Percentiles rank a stretch among this genome's conserved stretches.
phyloP scores from a whole-genome alignment of 2,329 filamentous ascomycete species.

The Xylaria sp. region DNA sequence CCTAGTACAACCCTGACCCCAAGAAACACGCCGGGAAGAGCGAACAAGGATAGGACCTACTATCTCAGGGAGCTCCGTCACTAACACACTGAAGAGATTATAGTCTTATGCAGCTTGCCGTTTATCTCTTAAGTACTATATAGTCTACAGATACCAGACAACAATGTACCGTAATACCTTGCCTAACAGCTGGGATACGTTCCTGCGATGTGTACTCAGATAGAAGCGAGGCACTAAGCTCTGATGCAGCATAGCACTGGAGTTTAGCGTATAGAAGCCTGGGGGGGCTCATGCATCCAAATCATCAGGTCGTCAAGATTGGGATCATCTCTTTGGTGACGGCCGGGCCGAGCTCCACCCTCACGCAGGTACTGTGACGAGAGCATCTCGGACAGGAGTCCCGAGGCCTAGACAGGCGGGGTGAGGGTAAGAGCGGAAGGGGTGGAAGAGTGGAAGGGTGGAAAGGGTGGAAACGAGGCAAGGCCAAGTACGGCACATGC shows the following conservation, averaged over 20 bases:
- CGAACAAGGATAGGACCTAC: background rate
- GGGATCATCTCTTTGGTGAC: conserved; percentile 16
- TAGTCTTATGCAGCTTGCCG: background rate
- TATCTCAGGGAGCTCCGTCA: background rate
- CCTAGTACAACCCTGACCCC: background rate
- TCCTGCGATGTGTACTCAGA: no score
- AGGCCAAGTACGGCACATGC: no score
- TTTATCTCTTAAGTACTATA: no score
- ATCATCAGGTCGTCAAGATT: conserved; percentile 7
- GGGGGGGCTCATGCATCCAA: background rate
- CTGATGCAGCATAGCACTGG: no score
- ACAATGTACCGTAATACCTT: no score
- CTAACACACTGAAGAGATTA: background rate
- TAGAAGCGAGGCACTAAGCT: no score
- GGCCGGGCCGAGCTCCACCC: conserved; percentile 19
- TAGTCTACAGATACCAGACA: no score
- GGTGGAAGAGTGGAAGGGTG: no score
- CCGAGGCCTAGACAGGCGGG: conserved; percentile 15
- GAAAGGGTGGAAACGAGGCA: no score
- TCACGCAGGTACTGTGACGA: conserved; percentile 2
- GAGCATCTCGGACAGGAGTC: conserved; percentile 11
- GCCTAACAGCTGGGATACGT: no score
- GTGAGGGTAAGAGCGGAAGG: background rate
- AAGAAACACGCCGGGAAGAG: conserved; percentile 5
- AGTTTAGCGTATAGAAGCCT: background rate